phyloP scores from a whole-genome alignment of 345 rosid species.

The Isatis tinctoria region DNA sequence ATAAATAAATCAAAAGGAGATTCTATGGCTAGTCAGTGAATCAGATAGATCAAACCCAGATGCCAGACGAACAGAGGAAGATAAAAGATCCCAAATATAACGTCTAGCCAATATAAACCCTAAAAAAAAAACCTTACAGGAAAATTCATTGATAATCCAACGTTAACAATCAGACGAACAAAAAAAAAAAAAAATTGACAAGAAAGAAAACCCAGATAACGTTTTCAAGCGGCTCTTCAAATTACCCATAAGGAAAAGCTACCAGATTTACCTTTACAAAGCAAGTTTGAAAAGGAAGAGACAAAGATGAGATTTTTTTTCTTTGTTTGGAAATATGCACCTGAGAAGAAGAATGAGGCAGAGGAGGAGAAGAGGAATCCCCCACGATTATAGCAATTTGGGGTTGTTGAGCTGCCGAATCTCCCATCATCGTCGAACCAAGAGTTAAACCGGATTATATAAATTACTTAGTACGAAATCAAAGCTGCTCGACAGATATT shows the following conservation, averaged over 20 bases:
- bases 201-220: neutral
- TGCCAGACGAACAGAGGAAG: neutral
- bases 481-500: slow-evolving; percentile 26
- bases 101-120: slow-evolving; percentile 1
- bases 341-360: slow-evolving; percentile 23
- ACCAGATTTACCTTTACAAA: slow-evolving; percentile 4
- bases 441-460: slow-evolving; percentile 1
- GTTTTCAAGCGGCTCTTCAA: no score
- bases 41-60: slow-evolving; percentile 22
- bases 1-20: slow-evolving; percentile 16
- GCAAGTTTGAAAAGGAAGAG: neutral
- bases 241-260: neutral
- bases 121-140: neutral
- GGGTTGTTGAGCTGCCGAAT: slow-evolving; percentile 25
- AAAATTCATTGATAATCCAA: neutral
- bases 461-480: neutral
- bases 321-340: slow-evolving; percentile 2
- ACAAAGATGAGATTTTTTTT: neutral
- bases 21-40: slow-evolving; percentile 14
- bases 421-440: slow-evolving; percentile 25
- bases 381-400: slow-evolving; percentile 15
- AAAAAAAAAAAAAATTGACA: neutral
- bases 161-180: neutral
- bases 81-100: neutral
- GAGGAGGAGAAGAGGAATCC: slow-evolving; percentile 20